Evolutionary conservation across 441 rosid species (phyloP), one percentile per base, ranked within the genome.

Genomic region (Lagerstroemia fauriei): DNA sequence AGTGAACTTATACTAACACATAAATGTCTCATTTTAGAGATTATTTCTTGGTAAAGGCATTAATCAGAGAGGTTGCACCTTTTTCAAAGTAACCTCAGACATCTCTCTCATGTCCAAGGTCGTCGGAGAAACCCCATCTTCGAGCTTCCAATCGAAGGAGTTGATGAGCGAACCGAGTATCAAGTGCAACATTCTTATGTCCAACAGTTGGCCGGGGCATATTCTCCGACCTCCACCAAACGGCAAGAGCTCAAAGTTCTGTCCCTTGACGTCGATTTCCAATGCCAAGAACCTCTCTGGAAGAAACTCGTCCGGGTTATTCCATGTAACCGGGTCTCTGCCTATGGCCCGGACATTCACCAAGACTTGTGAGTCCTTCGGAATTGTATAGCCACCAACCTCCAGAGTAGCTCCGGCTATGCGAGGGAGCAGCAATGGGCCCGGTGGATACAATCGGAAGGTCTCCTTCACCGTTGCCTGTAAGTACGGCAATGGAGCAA

Each of bases 271-370:
- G 31, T 72, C 69, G 24, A 63, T 63, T 73, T 85, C 86, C 17
- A 85, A 84, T 3, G 83, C 89, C 38, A 90, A 38, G 77, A 91
- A 91, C 80, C 93, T 87, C 78, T 91, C 92, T 3, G 95, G 95
- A 17, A 78, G 2, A 65, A 92, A 91, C 34, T 32, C 56, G 9
- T 70, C 27, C 1, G 93, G 91, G 18, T 85, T 73, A 24, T 88
- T 86, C 92, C 95, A 92, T 3, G 3, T 22, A 8, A 34, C 69
- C 10, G 86, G 89, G 56, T 92, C 95, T 79, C 92, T 72, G 34
- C 92, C 90, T 10, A 90, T 83, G 20, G 89, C 91, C 93, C 93
- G 89, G 17, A 82, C 91, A 20, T 90, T 92, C 27, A 91, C 89
- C 24, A 90, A 22, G 22, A 88, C 79, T 61, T 87, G 73, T 72